Percentiles rank a stretch among this genome's conserved stretches.
Conservation (phyloP, 768 basidiomycete species). For the Lentinula edodes region DNA sequence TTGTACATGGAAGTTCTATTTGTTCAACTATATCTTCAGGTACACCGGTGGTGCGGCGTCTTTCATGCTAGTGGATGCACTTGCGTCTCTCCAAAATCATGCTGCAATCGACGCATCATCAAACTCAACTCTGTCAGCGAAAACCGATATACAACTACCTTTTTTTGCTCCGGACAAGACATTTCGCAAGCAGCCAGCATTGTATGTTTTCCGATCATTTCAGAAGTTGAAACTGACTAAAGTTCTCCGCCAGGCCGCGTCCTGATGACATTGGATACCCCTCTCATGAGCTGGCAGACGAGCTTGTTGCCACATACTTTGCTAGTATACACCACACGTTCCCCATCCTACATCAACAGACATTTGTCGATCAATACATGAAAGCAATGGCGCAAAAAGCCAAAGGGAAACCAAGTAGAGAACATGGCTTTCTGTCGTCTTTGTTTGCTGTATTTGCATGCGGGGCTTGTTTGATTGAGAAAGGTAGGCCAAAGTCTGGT, state of each 20-base stretch:
- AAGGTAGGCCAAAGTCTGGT: not conserved
- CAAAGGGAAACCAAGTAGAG: slow-evolving; percentile 7
- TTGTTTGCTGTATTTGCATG: slow-evolving; percentile 16
- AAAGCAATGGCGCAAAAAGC: slow-evolving; percentile 9
- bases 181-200: slow-evolving; percentile 6
- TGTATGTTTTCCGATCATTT: slow-evolving; percentile 5
- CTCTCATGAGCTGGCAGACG: slow-evolving; percentile 10
- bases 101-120: slow-evolving; percentile 5
- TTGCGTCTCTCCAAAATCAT: slow-evolving; percentile 9
- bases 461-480: slow-evolving; percentile 9
- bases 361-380: slow-evolving; percentile 12
- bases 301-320: slow-evolving; percentile 14
- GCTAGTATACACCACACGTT: slow-evolving; percentile 13
- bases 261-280: slow-evolving; percentile 13
- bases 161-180: slow-evolving; percentile 8
- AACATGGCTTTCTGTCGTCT: slow-evolving; percentile 10
- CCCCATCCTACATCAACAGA: slow-evolving; percentile 14
- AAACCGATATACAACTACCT: slow-evolving; percentile 9
- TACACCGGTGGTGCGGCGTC: slow-evolving; percentile 13
- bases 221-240: not conserved
- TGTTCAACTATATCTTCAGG: not conserved
- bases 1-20: not conserved
- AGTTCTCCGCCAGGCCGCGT: slow-evolving; percentile 6
- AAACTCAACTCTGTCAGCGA: not conserved
- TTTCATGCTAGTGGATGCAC: slow-evolving; percentile 13